These are phyloP conservation scores for Saccharomyces uvarum DNA, from an alignment of 1,139 yeast species.

Conservation along the genomic window DNA sequence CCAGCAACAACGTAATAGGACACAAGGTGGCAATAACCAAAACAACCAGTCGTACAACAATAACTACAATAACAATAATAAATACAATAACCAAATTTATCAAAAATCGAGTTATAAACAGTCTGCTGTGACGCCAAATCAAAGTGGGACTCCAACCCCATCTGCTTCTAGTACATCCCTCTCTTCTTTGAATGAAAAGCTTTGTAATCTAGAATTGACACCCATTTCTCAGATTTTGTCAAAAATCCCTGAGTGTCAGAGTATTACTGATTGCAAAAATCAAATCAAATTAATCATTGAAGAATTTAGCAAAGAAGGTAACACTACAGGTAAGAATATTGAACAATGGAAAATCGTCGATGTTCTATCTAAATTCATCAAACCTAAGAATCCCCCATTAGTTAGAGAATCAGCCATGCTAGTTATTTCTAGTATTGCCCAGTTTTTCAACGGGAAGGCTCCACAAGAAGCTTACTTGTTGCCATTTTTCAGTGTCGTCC, in stretches of 20 bases:
- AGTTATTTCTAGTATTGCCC: slow-evolving; percentile 60
- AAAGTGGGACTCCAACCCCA: slow-evolving; percentile 29
- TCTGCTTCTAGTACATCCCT: slow-evolving; percentile 51
- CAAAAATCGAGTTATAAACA: slow-evolving; percentile 16
- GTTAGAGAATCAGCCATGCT: slow-evolving; percentile 71
- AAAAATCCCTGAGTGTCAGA: slow-evolving; percentile 48
- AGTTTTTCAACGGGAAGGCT: slow-evolving; percentile 49
- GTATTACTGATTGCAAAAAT: slow-evolving; percentile 57
- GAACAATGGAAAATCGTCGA: slow-evolving; percentile 61
- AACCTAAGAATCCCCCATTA: slow-evolving; percentile 65
- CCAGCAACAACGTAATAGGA: slow-evolving; percentile 21
- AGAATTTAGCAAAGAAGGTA: slow-evolving; percentile 40
- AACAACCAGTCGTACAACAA: slow-evolving; percentile 10
- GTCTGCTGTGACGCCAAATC: slow-evolving; percentile 24
- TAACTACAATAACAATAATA: slow-evolving; percentile 5
- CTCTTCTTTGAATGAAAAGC: slow-evolving; percentile 60
- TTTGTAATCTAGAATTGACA: slow-evolving; percentile 56
- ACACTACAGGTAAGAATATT: slow-evolving; percentile 37
- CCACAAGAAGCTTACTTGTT: slow-evolving; percentile 71
- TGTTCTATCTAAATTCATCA: slow-evolving; percentile 54
- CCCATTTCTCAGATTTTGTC: slow-evolving; percentile 60
- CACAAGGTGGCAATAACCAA: slow-evolving; percentile 13
- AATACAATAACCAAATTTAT: slow-evolving; percentile 7
- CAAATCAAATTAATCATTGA: slow-evolving; percentile 53
- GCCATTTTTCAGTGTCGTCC: slow-evolving; percentile 48